Conservation (phyloP, 2,329 filamentous ascomycete species). For the Oidium heveae region DNA sequence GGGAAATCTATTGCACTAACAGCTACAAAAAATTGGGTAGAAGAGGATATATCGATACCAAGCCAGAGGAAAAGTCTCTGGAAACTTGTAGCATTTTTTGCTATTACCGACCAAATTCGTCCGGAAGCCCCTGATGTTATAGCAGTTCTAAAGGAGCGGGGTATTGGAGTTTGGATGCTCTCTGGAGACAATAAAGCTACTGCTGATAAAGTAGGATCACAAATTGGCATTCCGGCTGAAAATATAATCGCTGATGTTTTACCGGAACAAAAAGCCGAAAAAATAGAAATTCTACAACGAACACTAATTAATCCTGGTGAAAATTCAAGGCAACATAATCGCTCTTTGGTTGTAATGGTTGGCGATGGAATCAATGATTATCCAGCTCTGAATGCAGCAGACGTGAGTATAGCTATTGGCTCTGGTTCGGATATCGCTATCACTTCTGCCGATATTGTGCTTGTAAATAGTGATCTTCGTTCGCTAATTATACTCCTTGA, state of each 20-base stretch:
- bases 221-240: slow-evolving; percentile 43
- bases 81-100: slow-evolving; percentile 28
- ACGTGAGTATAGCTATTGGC: slow-evolving; percentile 62
- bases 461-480: slow-evolving; percentile 35
- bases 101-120: slow-evolving; percentile 60
- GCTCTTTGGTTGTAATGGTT: slow-evolving; percentile 51
- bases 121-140: slow-evolving; percentile 44
- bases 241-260: slow-evolving; percentile 76
- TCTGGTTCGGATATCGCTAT: slow-evolving; percentile 65
- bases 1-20: slow-evolving; percentile 39
- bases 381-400: slow-evolving; percentile 52
- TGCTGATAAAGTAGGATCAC: slow-evolving; percentile 49
- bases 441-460: slow-evolving; percentile 57
- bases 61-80: slow-evolving; percentile 12
- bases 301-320: slow-evolving; percentile 5
- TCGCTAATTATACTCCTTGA: slow-evolving; percentile 33
- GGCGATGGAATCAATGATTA: slow-evolving; percentile 77
- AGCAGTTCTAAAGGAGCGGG: slow-evolving; percentile 32
- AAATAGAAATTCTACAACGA: slow-evolving; percentile 36
- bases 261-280: slow-evolving; percentile 55
- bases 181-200: slow-evolving; percentile 80
- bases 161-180: slow-evolving; percentile 70
- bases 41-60: background rate
- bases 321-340: slow-evolving; percentile 5
- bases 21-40: slow-evolving; percentile 17